A percentile compares a stretch with the other conserved stretches of the same genome.
Evolutionary conservation across 768 basidiomycete species (phyloP).

Genomic region (Rhizopogon roseolus): DNA sequence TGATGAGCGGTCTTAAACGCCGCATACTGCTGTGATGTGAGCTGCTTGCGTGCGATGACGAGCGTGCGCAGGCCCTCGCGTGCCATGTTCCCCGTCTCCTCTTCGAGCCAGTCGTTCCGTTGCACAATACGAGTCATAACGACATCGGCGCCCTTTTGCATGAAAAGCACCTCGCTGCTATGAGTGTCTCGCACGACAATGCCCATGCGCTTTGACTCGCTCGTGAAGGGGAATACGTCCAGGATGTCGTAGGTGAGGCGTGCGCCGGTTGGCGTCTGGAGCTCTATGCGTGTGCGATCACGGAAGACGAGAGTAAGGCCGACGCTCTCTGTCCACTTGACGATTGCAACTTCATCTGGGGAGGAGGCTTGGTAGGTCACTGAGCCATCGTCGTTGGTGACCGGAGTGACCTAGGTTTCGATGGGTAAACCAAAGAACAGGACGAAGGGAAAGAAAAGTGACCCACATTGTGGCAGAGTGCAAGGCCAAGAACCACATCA

Average conservation of each 20-base stretch:
- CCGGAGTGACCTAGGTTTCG: constrained; percentile 81
- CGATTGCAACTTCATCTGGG: constrained; percentile 98
- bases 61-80: constrained; percentile 92
- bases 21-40: constrained; percentile 63
- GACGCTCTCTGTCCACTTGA: constrained; percentile 94
- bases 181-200: constrained; percentile 84
- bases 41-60: constrained; percentile 81
- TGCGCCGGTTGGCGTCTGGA: constrained; percentile 66
- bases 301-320: constrained; percentile 86
- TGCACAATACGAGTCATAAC: constrained; percentile 95
- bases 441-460: not conserved
- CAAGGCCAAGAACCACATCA: constrained; percentile 90
- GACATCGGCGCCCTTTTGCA: constrained; percentile 98
- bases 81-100: constrained; percentile 98
- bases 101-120: constrained; percentile 97
- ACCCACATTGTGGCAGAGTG: constrained; percentile 91
- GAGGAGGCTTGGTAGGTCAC: constrained; percentile 98
- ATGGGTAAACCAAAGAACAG: not conserved
- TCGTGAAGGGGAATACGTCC: constrained; percentile 96
- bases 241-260: constrained; percentile 78
- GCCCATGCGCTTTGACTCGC: constrained; percentile 98
- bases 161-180: constrained; percentile 77
- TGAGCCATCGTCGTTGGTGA: constrained; percentile 88
- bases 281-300: constrained; percentile 85
- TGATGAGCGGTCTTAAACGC: constrained; percentile 72